Percentiles rank a stretch among this genome's conserved stretches.
phyloP scores from a whole-genome alignment of 1,284 basidiomycete genomes.

The Ustilago tritici region DNA sequence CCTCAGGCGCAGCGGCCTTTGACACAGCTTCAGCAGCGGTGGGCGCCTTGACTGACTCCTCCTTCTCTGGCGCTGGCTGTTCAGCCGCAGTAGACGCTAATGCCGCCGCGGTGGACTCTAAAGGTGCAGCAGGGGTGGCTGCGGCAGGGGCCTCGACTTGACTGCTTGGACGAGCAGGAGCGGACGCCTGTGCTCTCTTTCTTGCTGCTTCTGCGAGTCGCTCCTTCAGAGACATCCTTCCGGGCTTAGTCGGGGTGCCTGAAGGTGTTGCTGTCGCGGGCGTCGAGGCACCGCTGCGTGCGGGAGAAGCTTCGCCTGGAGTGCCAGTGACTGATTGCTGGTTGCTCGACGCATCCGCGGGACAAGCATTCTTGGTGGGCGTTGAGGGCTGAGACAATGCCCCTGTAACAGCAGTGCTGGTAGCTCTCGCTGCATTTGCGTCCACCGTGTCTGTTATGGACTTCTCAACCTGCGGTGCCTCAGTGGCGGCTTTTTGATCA shows the following conservation, averaged over 20 bases:
- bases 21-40: not conserved
- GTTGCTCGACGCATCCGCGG: not conserved
- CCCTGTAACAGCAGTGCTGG: not conserved
- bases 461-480: not conserved
- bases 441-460: not conserved
- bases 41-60: not conserved
- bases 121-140: not conserved
- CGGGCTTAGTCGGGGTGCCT: conserved; percentile 40
- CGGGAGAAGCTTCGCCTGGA: conserved; percentile 24
- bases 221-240: conserved; percentile 54
- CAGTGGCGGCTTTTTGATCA: not conserved
- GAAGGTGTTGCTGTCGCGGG: conserved; percentile 28
- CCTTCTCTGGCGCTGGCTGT: not conserved
- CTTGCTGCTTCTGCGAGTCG: conserved; percentile 56
- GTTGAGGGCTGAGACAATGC: conserved; percentile 10
- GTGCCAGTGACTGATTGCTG: not conserved
- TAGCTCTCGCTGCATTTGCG: not conserved
- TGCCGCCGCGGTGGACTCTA: not conserved
- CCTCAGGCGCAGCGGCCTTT: not conserved
- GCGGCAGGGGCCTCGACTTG: conserved; percentile 8
- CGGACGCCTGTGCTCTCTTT: conserved; percentile 41
- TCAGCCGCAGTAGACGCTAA: conserved; percentile 1
- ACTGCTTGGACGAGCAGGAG: conserved; percentile 14
- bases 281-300: conserved; percentile 34
- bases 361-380: conserved; percentile 13